A percentile compares a stretch with the other conserved stretches of the same genome.
These are phyloP conservation scores for Chaetomium sp. DNA, from an alignment of 2,329 filamentous ascomycete genomes.

Conservation along the genomic window DNA sequence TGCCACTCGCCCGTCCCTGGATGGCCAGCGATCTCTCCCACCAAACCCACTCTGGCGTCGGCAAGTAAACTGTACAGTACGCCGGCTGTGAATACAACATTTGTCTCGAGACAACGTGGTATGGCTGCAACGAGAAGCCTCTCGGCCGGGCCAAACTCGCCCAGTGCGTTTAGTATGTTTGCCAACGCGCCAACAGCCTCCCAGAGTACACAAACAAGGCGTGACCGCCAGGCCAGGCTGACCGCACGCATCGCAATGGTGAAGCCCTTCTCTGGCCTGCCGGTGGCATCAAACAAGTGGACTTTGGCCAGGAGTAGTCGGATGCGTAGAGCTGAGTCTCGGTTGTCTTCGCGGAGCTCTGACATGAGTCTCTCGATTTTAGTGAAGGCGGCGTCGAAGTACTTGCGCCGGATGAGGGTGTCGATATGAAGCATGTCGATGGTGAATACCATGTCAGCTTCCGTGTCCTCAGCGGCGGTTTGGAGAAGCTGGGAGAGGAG, in stretches of 20 bases:
- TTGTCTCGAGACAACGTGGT: constrained; percentile 69
- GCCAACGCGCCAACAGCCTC: constrained; percentile 61
- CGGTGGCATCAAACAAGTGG: constrained; percentile 59
- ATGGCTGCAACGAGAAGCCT: constrained; percentile 62
- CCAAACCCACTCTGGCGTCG: constrained; percentile 73
- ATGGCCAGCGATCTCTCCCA: constrained; percentile 40
- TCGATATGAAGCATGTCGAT: constrained; percentile 49
- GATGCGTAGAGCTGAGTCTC: constrained; percentile 58
- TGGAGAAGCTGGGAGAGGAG: constrained; percentile 49
- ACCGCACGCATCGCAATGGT: constrained; percentile 70
- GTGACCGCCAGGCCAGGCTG: constrained; percentile 63
- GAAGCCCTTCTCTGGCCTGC: constrained; percentile 67
- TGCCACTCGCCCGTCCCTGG: too few relatives aligned
- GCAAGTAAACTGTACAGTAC: constrained; percentile 63
- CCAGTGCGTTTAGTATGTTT: constrained; percentile 60
- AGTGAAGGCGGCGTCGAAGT: constrained; percentile 41
- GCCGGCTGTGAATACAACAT: constrained; percentile 55
- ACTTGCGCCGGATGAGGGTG: constrained; percentile 42
- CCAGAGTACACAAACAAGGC: constrained; percentile 65
- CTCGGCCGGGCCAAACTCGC: constrained; percentile 62
- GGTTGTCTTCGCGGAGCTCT: constrained; percentile 38
- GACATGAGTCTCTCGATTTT: constrained; percentile 42
- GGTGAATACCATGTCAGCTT: constrained; percentile 44
- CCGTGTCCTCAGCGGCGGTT: constrained; percentile 34
- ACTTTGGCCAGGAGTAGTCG: constrained; percentile 68